A percentile compares a stretch with the other conserved stretches of the same genome.
phyloP scores from a whole-genome alignment of 257 asterid genomes.

The Knoxia roxburghii region DNA sequence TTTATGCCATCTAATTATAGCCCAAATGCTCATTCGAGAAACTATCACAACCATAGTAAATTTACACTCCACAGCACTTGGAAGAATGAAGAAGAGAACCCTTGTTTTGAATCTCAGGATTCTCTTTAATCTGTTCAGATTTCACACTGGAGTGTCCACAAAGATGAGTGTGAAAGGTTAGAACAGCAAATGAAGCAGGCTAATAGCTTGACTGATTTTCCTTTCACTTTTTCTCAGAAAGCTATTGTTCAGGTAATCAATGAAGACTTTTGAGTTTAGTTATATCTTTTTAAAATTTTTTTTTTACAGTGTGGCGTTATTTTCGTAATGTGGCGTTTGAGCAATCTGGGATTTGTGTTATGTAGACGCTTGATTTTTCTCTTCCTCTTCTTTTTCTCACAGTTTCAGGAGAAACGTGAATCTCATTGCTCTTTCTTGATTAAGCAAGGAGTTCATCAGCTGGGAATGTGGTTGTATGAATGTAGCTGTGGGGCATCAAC shows the following conservation, averaged over 20 bases:
- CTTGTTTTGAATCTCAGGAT: background rate
- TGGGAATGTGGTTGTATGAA: slow-evolving; percentile 83
- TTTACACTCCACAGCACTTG: background rate
- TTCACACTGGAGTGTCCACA: slow-evolving; percentile 66
- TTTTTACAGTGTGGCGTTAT: background rate
- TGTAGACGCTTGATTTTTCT: slow-evolving; percentile 10
- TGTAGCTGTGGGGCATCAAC: slow-evolving; percentile 56
- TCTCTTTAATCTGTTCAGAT: slow-evolving; percentile 30
- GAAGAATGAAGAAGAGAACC: too few species aligned
- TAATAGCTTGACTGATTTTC: slow-evolving; percentile 48
- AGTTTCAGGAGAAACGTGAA: slow-evolving; percentile 33
- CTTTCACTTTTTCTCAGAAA: slow-evolving; percentile 58
- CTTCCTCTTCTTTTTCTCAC: background rate
- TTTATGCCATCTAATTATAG: too few species aligned
- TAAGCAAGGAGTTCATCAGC: slow-evolving; percentile 46
- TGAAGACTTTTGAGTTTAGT: background rate
- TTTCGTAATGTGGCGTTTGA: background rate
- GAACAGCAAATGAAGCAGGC: slow-evolving; percentile 61
- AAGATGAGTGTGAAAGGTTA: slow-evolving; percentile 67
- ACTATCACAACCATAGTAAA: background rate
- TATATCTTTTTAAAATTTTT: background rate
- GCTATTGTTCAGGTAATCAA: slow-evolving; percentile 38
- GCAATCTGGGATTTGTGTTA: slow-evolving; percentile 13
- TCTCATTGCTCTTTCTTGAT: slow-evolving; percentile 55
- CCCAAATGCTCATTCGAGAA: background rate